Conservation (phyloP, 441 rosid species). For the Pelargonium australe region DNA sequence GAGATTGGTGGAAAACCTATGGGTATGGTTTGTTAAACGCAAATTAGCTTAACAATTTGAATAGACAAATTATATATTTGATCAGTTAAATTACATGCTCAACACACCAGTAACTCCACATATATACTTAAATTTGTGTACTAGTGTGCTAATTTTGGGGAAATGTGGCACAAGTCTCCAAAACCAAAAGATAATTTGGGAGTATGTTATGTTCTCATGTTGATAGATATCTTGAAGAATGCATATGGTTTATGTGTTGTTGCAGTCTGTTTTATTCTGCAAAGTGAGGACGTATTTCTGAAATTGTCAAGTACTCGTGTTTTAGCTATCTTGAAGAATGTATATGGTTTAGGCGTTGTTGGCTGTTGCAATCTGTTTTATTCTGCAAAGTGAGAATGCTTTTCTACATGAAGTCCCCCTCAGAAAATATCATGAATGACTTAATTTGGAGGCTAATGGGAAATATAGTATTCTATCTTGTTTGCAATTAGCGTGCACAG, state of each 20-base stretch:
- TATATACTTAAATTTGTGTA: not conserved
- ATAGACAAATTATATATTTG: not conserved
- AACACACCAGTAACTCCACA: not conserved
- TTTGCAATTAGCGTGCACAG: not conserved
- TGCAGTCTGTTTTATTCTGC: not conserved
- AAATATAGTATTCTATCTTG: not conserved
- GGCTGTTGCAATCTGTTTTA: not conserved
- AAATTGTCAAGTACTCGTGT: not conserved
- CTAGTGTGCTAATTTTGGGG: not conserved
- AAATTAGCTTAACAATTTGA: not conserved
- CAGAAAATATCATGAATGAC: not conserved
- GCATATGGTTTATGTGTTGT: not conserved
- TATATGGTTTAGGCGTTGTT: not conserved
- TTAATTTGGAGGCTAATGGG: not conserved
- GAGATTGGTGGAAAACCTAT: constrained; percentile 63
- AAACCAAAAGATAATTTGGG: not conserved
- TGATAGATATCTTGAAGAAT: not conserved
- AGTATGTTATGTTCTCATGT: not conserved
- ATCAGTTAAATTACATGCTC: not conserved
- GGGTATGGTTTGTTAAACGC: constrained; percentile 32
- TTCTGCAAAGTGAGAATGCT: not conserved
- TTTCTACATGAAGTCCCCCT: not conserved
- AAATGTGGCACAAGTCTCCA: not conserved
- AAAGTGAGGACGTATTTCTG: not conserved
- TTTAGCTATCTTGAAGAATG: not conserved